These are phyloP conservation scores for Lactarius trivialis DNA, from an alignment of 768 basidiomycete species.

Conservation along the genomic window DNA sequence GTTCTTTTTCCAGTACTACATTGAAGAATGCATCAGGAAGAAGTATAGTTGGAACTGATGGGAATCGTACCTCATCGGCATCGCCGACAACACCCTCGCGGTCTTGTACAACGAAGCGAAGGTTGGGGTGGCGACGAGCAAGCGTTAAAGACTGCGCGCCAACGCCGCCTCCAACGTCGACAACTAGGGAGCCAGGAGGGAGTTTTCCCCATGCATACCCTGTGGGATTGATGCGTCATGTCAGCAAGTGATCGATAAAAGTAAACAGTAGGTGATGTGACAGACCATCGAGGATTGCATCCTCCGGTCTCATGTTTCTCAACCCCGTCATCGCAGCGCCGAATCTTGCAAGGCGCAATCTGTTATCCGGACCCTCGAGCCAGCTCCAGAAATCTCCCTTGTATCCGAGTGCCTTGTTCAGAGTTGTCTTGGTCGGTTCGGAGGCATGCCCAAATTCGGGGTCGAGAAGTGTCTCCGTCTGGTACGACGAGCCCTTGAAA, in stretches of 20 bases:
- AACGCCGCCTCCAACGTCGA: background rate
- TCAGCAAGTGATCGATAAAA: background rate
- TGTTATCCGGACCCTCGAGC: background rate
- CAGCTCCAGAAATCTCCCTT: background rate
- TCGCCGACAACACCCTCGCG: too few relatives aligned
- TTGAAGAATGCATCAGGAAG: background rate
- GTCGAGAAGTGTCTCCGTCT: slow-evolving; percentile 31
- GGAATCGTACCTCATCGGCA: background rate
- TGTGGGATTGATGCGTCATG: background rate
- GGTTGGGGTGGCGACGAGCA: background rate
- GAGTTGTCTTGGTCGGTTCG: background rate
- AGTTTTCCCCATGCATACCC: background rate
- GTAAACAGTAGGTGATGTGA: background rate
- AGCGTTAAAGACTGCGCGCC: background rate
- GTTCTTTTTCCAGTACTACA: background rate
- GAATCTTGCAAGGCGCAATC: background rate
- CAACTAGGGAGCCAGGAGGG: background rate
- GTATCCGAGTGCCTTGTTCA: background rate
- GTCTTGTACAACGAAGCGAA: background rate
- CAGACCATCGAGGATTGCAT: background rate
- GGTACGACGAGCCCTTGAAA: slow-evolving; percentile 30
- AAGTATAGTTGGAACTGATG: background rate
- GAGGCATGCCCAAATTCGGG: slow-evolving; percentile 23
- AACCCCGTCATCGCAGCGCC: slow-evolving; percentile 29
- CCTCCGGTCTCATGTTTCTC: slow-evolving; percentile 1